Evolutionary conservation across 371 early-diverging fungal species (phyloP).

Genomic region (Mucor mucedo): DNA sequence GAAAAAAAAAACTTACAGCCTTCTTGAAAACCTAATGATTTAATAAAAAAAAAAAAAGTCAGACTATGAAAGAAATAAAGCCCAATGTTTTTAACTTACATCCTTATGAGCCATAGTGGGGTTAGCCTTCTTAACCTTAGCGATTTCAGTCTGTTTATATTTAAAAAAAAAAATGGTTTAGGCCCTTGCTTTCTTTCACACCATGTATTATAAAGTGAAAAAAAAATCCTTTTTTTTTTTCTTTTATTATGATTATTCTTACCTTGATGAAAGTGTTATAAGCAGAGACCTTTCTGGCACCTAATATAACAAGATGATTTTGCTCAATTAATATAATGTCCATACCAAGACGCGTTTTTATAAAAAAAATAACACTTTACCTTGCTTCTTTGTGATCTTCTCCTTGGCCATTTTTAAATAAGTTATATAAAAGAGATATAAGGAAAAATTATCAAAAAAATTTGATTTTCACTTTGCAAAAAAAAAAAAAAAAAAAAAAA

Average conservation of each 20-base stretch:
- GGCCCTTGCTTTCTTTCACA: background rate
- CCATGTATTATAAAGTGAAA: too few relatives aligned
- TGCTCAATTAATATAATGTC: background rate
- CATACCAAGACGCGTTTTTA: constrained; percentile 4
- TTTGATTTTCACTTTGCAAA: constrained; percentile 3
- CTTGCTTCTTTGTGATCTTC: constrained; percentile 10
- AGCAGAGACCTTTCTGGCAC: constrained; percentile 50
- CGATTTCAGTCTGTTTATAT: constrained; percentile 42
- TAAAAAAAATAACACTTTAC: background rate
- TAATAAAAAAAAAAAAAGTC: background rate
- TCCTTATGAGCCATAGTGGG: constrained; percentile 53
- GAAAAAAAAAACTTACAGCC: constrained; percentile 37
- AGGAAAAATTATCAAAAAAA: constrained; percentile 4
- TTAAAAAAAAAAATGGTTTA: background rate
- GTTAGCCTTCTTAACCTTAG: constrained; percentile 55
- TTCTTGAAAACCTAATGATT: constrained; percentile 51
- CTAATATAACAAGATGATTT: background rate
- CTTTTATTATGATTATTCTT: background rate
- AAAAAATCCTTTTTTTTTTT: too few relatives aligned
- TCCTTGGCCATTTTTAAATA: constrained; percentile 16
- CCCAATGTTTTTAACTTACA: background rate
- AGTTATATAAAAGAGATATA: constrained; percentile 9
- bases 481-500: background rate
- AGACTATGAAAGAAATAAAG: too few relatives aligned
- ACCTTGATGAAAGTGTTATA: constrained; percentile 61